phyloP scores from a whole-genome alignment of 1,284 basidiomycete species.

The Ganoderma meredithae region DNA sequence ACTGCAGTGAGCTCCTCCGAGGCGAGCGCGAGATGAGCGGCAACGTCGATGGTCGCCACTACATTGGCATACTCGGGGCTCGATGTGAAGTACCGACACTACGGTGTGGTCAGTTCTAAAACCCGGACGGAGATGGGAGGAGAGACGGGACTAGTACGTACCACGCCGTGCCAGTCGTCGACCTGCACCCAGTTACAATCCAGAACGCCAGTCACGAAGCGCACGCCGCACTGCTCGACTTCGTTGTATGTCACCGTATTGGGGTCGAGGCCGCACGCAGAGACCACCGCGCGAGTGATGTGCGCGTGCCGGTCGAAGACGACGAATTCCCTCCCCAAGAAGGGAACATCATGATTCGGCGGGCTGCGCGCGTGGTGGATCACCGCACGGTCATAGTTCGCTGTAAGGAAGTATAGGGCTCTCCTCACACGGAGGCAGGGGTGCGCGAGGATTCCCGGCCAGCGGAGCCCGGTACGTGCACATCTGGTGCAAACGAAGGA shows the following conservation, averaged over 20 bases:
- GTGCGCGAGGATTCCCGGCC: slow-evolving; percentile 6
- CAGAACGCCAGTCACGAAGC: slow-evolving; percentile 34
- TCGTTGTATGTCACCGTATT: slow-evolving; percentile 46
- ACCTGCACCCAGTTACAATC: neutral
- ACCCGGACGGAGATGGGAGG: neutral
- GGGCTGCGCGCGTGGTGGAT: neutral
- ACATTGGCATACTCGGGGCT: neutral
- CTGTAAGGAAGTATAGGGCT: neutral
- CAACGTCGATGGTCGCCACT: neutral
- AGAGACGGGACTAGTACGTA: slow-evolving; percentile 3
- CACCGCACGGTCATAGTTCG: neutral
- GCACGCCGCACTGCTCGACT: slow-evolving; percentile 49
- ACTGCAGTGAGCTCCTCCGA: neutral
- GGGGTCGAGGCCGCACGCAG: slow-evolving; percentile 49
- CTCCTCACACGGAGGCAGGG: neutral
- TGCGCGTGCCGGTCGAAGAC: slow-evolving; percentile 12
- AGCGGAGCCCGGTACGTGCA: neutral
- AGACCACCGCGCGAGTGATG: slow-evolving; percentile 45
- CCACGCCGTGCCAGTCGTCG: slow-evolving; percentile 18
- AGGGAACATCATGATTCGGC: neutral
- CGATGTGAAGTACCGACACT: neutral
- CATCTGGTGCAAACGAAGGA: slow-evolving; percentile 8
- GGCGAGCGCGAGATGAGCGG: neutral
- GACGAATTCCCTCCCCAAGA: neutral
- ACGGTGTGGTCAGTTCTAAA: neutral